These are phyloP conservation scores for Sarocladiaceae sp. DNA, from an alignment of 2,329 filamentous ascomycete genomes.

Conservation along the genomic window DNA sequence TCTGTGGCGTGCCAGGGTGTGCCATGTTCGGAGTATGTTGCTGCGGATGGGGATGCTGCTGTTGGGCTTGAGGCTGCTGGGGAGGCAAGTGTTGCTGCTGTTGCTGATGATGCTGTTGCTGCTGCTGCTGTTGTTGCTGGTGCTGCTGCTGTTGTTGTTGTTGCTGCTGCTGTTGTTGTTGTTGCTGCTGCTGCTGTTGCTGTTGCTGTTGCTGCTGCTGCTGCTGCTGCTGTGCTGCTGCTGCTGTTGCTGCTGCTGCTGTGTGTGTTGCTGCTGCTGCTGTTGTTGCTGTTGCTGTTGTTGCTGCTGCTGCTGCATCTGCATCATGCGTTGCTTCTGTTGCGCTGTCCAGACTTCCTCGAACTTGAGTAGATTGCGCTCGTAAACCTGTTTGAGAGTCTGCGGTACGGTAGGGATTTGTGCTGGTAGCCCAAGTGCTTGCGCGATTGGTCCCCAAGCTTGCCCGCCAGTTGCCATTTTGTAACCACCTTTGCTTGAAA, in stretches of 20 bases:
- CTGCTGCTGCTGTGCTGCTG: slow-evolving; percentile 40
- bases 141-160: slow-evolving; percentile 30
- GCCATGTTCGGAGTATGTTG: slow-evolving; percentile 18
- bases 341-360: slow-evolving; percentile 63
- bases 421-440: slow-evolving; percentile 56
- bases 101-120: slow-evolving; percentile 21
- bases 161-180: slow-evolving; percentile 33
- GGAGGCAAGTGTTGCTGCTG: slow-evolving; percentile 22
- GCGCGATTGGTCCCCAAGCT: slow-evolving; percentile 70
- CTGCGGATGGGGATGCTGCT: slow-evolving; percentile 24
- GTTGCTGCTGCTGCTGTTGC: slow-evolving; percentile 30
- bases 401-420: slow-evolving; percentile 64
- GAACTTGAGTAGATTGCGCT: slow-evolving; percentile 71
- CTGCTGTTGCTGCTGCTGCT: slow-evolving; percentile 28
- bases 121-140: slow-evolving; percentile 28
- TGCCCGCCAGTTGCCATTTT: slow-evolving; percentile 66
- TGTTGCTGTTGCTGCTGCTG: slow-evolving; percentile 31
- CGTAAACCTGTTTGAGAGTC: slow-evolving; percentile 70
- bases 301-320: slow-evolving; percentile 43
- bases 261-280: slow-evolving; percentile 35
- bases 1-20: slow-evolving; percentile 24
- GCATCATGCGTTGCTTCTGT: slow-evolving; percentile 49
- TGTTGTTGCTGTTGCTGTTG: slow-evolving; percentile 27
- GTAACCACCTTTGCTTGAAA: slow-evolving; percentile 72
- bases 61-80: slow-evolving; percentile 30